Evolutionary conservation across 2,329 filamentous ascomycete genomes (phyloP), one percentile per base, ranked within the genome.

Genomic region (Verticillium zaregamsianum): DNA sequence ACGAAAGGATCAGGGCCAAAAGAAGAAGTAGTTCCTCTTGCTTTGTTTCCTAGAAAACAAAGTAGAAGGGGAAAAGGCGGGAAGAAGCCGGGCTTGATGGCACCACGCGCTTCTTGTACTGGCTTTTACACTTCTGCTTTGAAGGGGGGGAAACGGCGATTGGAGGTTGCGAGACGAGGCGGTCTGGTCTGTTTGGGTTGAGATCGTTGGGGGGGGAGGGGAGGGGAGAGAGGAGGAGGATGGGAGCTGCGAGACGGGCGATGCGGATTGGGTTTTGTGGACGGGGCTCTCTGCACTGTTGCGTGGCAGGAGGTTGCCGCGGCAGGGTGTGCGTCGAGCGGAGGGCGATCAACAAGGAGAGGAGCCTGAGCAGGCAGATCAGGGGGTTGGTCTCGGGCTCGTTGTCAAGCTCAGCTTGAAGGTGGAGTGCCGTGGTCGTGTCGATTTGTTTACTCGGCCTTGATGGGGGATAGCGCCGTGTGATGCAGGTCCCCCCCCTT

Each of bases 1-100:
- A 77, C 85, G 85, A 87, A 87, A 87, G 85, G 85, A 87, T 82
- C 84, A 85, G 80, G 45, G n/a, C 45, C 87, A 87, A 84, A 87
- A 87, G 79, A 78, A 59, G 58, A 59, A 59, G 40, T 31, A 55
- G 56, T 79, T 82, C 80, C 82, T 85, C 83, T 85, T 82, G 83
- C 84, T 86, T 82, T 82, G 84, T 79, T 82, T 81, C 78, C 79
- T 80, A 73, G 75, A 79, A 77, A 80, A 80, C 79, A 82, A 82
- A 81, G 79, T 77, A 79, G 75, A 76, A 73, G 77, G 74, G 62
- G 61, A 33, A 73, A 69, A 72, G 69, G 69, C 66, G 69, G 69
- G 67, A 71, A 72, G 72, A 72, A 72, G 63, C 64, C 63, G 64
- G 61, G 61, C 58, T 59, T 40, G 33, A 55, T 12, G 62, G 63